Conservation (phyloP, 192 early-diverging fungal species). For the Linnemannia hyalina region DNA sequence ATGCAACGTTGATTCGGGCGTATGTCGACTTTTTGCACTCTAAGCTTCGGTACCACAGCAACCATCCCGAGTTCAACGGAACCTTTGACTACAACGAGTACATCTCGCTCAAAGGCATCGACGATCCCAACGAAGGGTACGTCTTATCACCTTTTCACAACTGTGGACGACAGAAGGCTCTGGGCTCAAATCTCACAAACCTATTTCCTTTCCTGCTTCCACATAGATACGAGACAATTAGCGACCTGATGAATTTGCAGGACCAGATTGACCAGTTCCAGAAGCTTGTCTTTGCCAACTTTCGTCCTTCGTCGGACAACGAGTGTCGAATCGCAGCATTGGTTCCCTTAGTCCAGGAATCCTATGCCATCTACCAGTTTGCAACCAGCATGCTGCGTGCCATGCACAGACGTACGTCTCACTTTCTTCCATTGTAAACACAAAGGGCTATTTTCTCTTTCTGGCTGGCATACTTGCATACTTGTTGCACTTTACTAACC, state of each 20-base stretch:
- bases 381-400: constrained; percentile 93
- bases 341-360: constrained; percentile 95
- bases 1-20: constrained; percentile 85
- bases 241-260: constrained; percentile 89
- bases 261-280: constrained; percentile 92
- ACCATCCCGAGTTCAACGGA: constrained; percentile 92
- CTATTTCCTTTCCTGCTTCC: not conserved
- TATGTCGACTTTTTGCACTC: constrained; percentile 89
- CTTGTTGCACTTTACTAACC: not conserved
- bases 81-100: constrained; percentile 98
- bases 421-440: not conserved
- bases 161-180: too few species aligned
- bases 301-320: constrained; percentile 84
- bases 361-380: constrained; percentile 94
- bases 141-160: constrained; percentile 3
- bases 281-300: constrained; percentile 85
- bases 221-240: constrained; percentile 91
- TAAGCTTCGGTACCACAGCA: constrained; percentile 91
- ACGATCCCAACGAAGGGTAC: constrained; percentile 98
- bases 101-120: constrained; percentile 89
- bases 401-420: constrained; percentile 85
- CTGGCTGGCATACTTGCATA: not conserved
- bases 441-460: not conserved
- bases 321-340: constrained; percentile 94
- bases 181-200: not conserved